phyloP scores from a whole-genome alignment of 352 stramenopile genomes.

The Bremia lactucae region DNA sequence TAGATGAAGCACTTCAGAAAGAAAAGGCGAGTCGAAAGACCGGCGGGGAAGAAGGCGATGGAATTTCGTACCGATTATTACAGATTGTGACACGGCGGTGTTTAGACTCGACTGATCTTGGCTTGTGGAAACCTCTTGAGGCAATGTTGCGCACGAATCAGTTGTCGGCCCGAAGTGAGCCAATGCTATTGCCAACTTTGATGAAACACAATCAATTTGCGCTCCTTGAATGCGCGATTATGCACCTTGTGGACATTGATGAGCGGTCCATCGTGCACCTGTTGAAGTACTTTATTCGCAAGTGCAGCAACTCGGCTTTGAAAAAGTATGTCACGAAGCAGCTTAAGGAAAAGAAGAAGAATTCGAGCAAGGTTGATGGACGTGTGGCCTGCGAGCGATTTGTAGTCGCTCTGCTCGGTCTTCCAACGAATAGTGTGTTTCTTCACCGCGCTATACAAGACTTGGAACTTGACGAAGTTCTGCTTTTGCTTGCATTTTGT shows the following conservation, averaged over 20 bases:
- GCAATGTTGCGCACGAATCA: conserved; percentile 40
- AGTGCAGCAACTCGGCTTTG: conserved; percentile 31
- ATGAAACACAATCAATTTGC: conserved; percentile 60
- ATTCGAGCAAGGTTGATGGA: conserved; percentile 4
- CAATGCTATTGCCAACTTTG: conserved; percentile 44
- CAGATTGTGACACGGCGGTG: conserved; percentile 47
- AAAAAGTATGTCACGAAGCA: conserved; percentile 20
- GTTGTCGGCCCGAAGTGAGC: conserved; percentile 51
- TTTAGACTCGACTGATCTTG: conserved; percentile 41
- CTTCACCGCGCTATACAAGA: conserved; percentile 65
- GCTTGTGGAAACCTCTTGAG: conserved; percentile 44
- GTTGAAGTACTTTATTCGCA: conserved; percentile 67
- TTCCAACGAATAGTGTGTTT: conserved; percentile 67
- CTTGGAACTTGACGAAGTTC: conserved; percentile 54
- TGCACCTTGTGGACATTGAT: conserved; percentile 66
- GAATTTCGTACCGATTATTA: conserved; percentile 50
- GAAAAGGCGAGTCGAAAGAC: conserved; percentile 17
- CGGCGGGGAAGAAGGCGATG: conserved; percentile 1
- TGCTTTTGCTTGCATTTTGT: conserved; percentile 55
- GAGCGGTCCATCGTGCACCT: conserved; percentile 61
- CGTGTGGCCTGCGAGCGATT: conserved; percentile 37
- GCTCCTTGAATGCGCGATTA: conserved; percentile 50
- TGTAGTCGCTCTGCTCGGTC: conserved; percentile 35
- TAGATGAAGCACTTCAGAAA: conserved; percentile 33
- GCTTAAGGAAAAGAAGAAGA: conserved; percentile 12